phyloP scores from a whole-genome alignment of 495 filamentous ascomycete species.

The Lophium mytilinum region DNA sequence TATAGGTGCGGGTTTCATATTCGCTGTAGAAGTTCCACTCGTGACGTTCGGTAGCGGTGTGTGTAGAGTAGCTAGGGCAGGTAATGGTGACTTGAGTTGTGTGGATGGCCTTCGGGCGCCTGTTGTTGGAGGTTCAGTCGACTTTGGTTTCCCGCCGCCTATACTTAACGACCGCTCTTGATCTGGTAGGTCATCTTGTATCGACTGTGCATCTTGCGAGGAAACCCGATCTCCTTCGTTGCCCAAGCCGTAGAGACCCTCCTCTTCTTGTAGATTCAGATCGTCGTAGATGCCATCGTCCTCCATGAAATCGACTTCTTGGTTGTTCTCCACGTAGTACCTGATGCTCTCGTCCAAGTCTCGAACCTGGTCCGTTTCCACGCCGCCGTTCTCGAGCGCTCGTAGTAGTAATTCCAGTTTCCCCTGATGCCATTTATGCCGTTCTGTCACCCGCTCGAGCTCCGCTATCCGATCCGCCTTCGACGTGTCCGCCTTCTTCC shows the following conservation, averaged over 20 bases:
- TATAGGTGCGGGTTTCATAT: conserved; percentile 87
- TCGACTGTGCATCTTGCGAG: conserved; percentile 89
- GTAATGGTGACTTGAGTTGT: conserved; percentile 89
- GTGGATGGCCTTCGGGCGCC: conserved; percentile 64
- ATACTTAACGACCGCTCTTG: conserved; percentile 41
- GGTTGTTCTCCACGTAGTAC: conserved; percentile 89
- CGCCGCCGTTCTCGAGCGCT: conserved; percentile 82
- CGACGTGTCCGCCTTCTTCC: conserved; percentile 64
- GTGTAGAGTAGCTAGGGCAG: conserved; percentile 79
- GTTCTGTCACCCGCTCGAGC: conserved; percentile 74
- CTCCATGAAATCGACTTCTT: conserved; percentile 79
- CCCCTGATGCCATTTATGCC: conserved; percentile 91
- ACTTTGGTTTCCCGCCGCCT: conserved; percentile 46
- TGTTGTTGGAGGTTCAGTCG: conserved; percentile 35
- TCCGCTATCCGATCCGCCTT: conserved; percentile 83
- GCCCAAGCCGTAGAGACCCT: conserved; percentile 73
- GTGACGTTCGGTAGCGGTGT: conserved; percentile 54
- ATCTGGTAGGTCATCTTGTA: conserved; percentile 75
- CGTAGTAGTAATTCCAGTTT: conserved; percentile 88
- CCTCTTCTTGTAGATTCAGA: conserved; percentile 79
- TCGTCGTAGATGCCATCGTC: conserved; percentile 96
- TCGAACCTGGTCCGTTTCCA: conserved; percentile 76
- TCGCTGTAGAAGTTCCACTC: conserved; percentile 43
- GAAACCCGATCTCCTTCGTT: conserved; percentile 79
- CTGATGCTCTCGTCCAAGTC: conserved; percentile 85